Evolutionary conservation across 148 eudicot genomes (phyloP), one percentile per base, ranked within the genome.

Genomic region (Persicaria maculosa): DNA sequence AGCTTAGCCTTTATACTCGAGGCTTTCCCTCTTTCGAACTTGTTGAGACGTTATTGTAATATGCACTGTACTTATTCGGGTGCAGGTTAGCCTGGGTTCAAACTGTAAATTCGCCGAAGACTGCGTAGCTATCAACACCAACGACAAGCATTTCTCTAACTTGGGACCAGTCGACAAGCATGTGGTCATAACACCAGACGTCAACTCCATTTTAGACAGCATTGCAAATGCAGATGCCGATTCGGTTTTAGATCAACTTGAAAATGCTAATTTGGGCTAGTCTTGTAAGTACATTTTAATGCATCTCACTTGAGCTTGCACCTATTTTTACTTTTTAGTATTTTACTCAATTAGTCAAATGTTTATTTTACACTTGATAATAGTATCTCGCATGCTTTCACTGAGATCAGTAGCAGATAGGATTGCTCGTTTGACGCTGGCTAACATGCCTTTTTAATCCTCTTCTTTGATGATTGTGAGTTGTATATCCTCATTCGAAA

Each of bases 41-140:
- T 50, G 54, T 50, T 17, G 20, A 54, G 59, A 58, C 40, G 5
- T 58, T 58, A 58, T 58, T 19, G 64, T 58, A 9, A 7, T 58
- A 58, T 58, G 10, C 25, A 58, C 12, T n/a, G 40, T 40, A 43
- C 50, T 7, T 43, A 5, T 44, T 16, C 22, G 0, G 72, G 31
- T 70, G 73, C 73, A 70, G 73, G 73, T 71, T 9, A 71, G 10
- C 9, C 73, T 54, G 2, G 73, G 73, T 19, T 71, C 73, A 46
- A 44, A 71, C 5, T 46, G 52, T 47, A 65, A 71, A 12, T 71
- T 71, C 22, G 53, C 73, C 17, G 53, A 71, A 12, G 73, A 71
- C 11, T 12, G 31, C 3, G 73, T 47, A 36, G 25, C 22, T 19
- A 46, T 71, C 16, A 71, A 71, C 31, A 46, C 53, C 6, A 19